Percentiles rank a stretch among this genome's conserved stretches.
phyloP scores from a whole-genome alignment of 1,284 basidiomycete species.

The Trametes polyzona region DNA sequence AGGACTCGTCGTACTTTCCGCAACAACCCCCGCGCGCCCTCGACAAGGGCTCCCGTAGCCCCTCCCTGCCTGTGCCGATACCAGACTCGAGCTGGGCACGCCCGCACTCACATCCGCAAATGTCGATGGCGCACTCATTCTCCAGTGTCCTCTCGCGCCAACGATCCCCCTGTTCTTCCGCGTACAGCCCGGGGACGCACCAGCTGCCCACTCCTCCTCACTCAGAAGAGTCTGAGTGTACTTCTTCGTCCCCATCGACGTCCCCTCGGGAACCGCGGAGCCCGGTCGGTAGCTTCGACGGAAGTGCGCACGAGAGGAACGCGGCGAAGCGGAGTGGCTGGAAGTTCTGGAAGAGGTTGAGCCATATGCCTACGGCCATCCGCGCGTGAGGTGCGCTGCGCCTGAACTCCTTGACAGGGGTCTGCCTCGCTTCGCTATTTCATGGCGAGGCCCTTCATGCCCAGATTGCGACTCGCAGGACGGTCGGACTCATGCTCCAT shows the following conservation, averaged over 20 bases:
- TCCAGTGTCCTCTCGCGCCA: not conserved
- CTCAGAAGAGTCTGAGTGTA: constrained; percentile 10
- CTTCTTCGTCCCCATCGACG: not conserved
- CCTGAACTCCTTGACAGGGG: not conserved
- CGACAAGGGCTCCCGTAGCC: constrained; percentile 1
- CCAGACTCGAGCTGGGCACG: not conserved
- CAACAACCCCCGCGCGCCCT: not conserved
- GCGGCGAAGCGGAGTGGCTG: constrained; percentile 22
- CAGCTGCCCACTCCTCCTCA: constrained; percentile 33
- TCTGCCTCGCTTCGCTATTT: not conserved
- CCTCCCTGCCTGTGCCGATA: constrained; percentile 11
- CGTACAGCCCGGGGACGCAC: not conserved
- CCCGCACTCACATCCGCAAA: constrained; percentile 5
- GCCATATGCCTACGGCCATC: constrained; percentile 10
- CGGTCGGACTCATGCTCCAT: not conserved
- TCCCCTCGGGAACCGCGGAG: not conserved
- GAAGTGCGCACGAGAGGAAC: not conserved
- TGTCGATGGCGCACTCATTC: not conserved
- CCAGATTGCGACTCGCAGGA: not conserved
- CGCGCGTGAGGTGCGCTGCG: constrained; percentile 3
- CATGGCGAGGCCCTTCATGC: no score
- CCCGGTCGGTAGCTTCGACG: constrained; percentile 4
- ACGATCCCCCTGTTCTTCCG: not conserved
- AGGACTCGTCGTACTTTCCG: not conserved
- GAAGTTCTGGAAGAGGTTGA: constrained; percentile 31